phyloP scores from a whole-genome alignment of 768 basidiomycete genomes.

The Mycena chlorophos region DNA sequence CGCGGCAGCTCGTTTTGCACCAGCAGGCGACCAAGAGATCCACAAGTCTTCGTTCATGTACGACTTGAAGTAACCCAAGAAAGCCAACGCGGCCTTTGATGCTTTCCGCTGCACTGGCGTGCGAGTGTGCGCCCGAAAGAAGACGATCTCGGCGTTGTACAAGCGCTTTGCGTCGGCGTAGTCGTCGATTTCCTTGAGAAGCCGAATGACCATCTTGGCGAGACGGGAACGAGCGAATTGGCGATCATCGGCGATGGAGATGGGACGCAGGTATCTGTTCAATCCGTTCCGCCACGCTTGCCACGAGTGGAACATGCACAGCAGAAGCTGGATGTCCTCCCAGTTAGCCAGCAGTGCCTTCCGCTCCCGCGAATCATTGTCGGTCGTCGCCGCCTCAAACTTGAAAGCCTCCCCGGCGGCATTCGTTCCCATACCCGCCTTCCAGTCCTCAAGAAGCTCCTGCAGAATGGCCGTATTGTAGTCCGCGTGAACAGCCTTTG shows the following conservation, averaged over 20 bases:
- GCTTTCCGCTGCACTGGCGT: constrained; percentile 13
- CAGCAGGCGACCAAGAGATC: constrained; percentile 32
- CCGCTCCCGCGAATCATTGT: constrained; percentile 31
- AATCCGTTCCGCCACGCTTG: constrained; percentile 35
- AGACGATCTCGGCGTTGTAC: constrained; percentile 18
- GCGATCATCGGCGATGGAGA: constrained; percentile 28
- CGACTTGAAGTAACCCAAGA: constrained; percentile 22
- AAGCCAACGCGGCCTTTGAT: constrained; percentile 22
- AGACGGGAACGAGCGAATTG: constrained; percentile 18
- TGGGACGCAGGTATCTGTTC: constrained; percentile 26
- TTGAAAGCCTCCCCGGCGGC: constrained; percentile 22
- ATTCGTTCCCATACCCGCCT: constrained; percentile 19
- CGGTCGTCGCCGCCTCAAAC: constrained; percentile 26
- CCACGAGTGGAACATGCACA: constrained; percentile 38
- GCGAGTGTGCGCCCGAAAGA: constrained; percentile 16
- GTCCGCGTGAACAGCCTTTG: constrained; percentile 26
- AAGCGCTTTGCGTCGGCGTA: constrained; percentile 21
- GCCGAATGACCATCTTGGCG: constrained; percentile 21
- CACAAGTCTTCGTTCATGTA: constrained; percentile 25
- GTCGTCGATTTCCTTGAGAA: constrained; percentile 24
- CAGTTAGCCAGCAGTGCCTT: constrained; percentile 22
- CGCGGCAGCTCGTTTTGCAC: constrained; percentile 27
- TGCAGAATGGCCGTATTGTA: constrained; percentile 25
- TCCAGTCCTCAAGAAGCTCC: constrained; percentile 22
- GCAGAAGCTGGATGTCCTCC: constrained; percentile 26